phyloP scores from a whole-genome alignment of 2,329 filamentous ascomycete species.

The Clonostachys byssicola region DNA sequence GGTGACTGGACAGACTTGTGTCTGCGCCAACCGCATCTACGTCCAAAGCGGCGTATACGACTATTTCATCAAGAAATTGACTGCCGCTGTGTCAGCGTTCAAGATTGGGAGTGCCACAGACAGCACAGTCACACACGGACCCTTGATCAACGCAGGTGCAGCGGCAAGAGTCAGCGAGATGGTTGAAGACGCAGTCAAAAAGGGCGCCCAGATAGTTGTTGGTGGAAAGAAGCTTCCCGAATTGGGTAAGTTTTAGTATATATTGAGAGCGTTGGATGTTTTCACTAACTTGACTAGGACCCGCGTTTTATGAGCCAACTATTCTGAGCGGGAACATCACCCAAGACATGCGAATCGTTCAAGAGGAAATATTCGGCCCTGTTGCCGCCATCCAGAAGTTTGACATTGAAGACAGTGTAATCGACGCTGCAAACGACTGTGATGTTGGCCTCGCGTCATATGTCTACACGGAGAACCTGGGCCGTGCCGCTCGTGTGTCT shows the following conservation, averaged over 20 bases:
- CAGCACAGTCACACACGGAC: slow-evolving; percentile 55
- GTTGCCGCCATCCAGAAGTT: slow-evolving; percentile 69
- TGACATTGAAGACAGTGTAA: slow-evolving; percentile 66
- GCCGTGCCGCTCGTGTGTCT: slow-evolving; percentile 33
- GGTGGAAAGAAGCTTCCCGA: slow-evolving; percentile 56
- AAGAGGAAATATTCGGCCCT: slow-evolving; percentile 75
- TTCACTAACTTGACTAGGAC: slow-evolving; percentile 9
- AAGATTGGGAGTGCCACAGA: slow-evolving; percentile 61
- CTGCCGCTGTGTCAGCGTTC: slow-evolving; percentile 64
- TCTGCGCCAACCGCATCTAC: slow-evolving; percentile 76
- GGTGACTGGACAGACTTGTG: slow-evolving; percentile 85
- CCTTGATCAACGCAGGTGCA: slow-evolving; percentile 63
- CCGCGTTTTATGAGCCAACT: slow-evolving; percentile 59
- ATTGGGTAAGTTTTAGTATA: slow-evolving; percentile 62
- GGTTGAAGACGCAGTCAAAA: slow-evolving; percentile 56
- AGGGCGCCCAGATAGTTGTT: slow-evolving; percentile 44
- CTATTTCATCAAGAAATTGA: slow-evolving; percentile 59
- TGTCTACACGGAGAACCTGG: slow-evolving; percentile 55
- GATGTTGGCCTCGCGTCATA: slow-evolving; percentile 73
- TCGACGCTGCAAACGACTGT: slow-evolving; percentile 61
- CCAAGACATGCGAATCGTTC: slow-evolving; percentile 59
- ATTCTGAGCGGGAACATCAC: slow-evolving; percentile 62
- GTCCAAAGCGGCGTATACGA: slow-evolving; percentile 71
- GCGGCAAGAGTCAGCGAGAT: slow-evolving; percentile 59
- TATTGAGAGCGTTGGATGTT: slow-evolving; percentile 50